Conservation (phyloP, 805 yeast genomes). For the Starmerella apicola region DNA sequence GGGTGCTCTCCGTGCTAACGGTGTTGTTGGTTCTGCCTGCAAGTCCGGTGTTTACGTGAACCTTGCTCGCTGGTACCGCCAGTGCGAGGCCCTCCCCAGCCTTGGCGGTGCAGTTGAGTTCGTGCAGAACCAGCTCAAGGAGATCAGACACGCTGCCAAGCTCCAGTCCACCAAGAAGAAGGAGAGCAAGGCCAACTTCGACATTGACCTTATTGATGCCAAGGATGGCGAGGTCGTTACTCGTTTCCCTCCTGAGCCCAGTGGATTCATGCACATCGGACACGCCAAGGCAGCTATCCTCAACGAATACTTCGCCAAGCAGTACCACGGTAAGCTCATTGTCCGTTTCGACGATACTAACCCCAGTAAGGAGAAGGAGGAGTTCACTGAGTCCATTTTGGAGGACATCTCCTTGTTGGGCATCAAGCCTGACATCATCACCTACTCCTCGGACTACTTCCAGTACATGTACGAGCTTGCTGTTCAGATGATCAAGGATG, state of each 20-base stretch:
- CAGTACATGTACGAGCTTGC: constrained; percentile 81
- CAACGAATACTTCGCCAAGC: constrained; percentile 92
- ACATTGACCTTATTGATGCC: constrained; percentile 85
- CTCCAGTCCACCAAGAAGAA: constrained; percentile 57
- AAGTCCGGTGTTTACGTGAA: constrained; percentile 75
- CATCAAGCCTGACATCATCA: constrained; percentile 76
- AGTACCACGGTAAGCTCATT: constrained; percentile 90
- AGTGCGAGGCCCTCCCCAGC: constrained; percentile 46
- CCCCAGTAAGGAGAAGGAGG: constrained; percentile 91
- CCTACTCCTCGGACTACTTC: constrained; percentile 91
- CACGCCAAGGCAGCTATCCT: constrained; percentile 97
- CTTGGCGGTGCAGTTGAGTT: constrained; percentile 61
- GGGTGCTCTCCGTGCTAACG: constrained; percentile 90
- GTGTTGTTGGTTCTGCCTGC: constrained; percentile 81
- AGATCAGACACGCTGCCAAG: constrained; percentile 58
- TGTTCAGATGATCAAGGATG: constrained; percentile 78
- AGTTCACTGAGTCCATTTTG: constrained; percentile 84
- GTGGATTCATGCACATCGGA: constrained; percentile 98
- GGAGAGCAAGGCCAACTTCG: constrained; percentile 86
- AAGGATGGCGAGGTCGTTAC: constrained; percentile 91
- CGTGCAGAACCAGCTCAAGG: constrained; percentile 56
- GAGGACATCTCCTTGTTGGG: constrained; percentile 87
- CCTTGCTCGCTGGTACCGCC: constrained; percentile 85
- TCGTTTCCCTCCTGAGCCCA: constrained; percentile 98
- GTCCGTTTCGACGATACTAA: constrained; percentile 97